Base-by-base conservation (phyloP, 768 basidiomycete species). In the Lactarius hatsudake region DNA sequence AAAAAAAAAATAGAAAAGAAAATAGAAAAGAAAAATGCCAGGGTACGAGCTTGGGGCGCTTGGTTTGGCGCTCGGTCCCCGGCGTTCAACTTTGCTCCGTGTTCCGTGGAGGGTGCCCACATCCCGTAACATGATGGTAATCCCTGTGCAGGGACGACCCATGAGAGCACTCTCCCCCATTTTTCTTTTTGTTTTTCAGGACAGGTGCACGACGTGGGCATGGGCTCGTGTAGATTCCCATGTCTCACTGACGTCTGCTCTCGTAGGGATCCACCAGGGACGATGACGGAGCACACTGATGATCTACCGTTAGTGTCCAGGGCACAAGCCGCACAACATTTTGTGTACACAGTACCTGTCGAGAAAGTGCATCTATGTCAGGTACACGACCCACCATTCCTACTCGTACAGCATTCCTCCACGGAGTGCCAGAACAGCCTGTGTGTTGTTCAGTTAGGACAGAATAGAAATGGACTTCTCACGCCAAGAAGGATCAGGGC, bases 51-150 rank as follows among this genome's bases (percentile, higher is more conserved):
- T 4, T 36, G n/a, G 20, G 34, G 55, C 55, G 61, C 40, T 45
- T 42, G 38, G 18, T 1, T 30, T 40, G 32, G 36, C 32, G 32
- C 60, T n/a, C 2, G 7, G 28, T 13, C 2, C 30, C 60, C 65
- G 65, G 65, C 43, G 3, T 66, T 66, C 55, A 66, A 38, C 17
- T 26, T 60, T 61, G 15, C 51, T 53, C 51, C 51, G 51, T 26
- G 51, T 13, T 23, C 6, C 26, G 23, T 23, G 51, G 51, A 17
- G 32, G 59, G 26, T 42, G 64, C 54, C 48, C 40, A 26, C 48
- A 12, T 65, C 59, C 15, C 64, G 64, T 61, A 65, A 61, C 36
- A 53, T 36, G 26, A 18, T 28, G 8, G 53, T 34, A 40, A 53
- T 43, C 57, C 45, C 17, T 36, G 34, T 40, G 57, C 34, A 59